Percentiles rank a stretch among this genome's conserved stretches.
phyloP scores from a whole-genome alignment of 2,329 filamentous ascomycete species.

The Sclerotiophoma versabilis region DNA sequence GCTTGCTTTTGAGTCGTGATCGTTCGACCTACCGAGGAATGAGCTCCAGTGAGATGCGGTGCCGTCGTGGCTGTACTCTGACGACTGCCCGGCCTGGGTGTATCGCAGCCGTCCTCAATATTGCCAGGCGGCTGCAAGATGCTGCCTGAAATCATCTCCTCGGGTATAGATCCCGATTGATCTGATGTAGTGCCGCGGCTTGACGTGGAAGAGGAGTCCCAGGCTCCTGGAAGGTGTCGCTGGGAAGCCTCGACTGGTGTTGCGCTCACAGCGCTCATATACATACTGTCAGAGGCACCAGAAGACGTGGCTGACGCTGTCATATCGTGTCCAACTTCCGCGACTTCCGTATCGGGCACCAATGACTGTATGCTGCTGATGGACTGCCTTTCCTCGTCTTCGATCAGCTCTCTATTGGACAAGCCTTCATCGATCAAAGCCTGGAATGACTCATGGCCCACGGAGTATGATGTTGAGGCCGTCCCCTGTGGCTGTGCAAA shows the following conservation, averaged over 20 bases:
- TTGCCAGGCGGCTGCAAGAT: constrained; percentile 39
- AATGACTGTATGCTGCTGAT: constrained; percentile 6
- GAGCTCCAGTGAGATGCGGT: constrained; percentile 9
- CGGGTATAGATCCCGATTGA: constrained; percentile 35
- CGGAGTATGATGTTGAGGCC: constrained; percentile 20
- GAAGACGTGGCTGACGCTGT: constrained; percentile 73
- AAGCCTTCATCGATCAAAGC: constrained; percentile 23
- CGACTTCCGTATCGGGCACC: constrained; percentile 3
- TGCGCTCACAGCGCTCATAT: constrained; percentile 72
- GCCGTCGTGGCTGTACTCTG: constrained; percentile 30
- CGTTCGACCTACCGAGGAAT: constrained; percentile 1
- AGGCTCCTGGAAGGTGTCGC: constrained; percentile 51
- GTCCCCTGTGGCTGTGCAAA: constrained; percentile 19
- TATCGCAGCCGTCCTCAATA: constrained; percentile 48
- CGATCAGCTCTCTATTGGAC: constrained; percentile 20
- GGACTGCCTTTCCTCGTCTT: constrained; percentile 12
- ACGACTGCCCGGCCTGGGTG: constrained; percentile 47
- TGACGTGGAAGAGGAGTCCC: constrained; percentile 49
- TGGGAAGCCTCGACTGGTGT: constrained; percentile 33
- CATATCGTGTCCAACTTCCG: constrained; percentile 31
- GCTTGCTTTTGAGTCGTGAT: constrained; percentile 27
- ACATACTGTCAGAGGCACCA: constrained; percentile 85
- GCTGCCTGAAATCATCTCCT: constrained; percentile 41
- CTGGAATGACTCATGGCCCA: constrained; percentile 6
- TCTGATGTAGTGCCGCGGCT: constrained; percentile 40